Evolutionary conservation across 2,329 filamentous ascomycete species (phyloP), one percentile per base, ranked within the genome.

Genomic region (Neonectria neomacrospora): DNA sequence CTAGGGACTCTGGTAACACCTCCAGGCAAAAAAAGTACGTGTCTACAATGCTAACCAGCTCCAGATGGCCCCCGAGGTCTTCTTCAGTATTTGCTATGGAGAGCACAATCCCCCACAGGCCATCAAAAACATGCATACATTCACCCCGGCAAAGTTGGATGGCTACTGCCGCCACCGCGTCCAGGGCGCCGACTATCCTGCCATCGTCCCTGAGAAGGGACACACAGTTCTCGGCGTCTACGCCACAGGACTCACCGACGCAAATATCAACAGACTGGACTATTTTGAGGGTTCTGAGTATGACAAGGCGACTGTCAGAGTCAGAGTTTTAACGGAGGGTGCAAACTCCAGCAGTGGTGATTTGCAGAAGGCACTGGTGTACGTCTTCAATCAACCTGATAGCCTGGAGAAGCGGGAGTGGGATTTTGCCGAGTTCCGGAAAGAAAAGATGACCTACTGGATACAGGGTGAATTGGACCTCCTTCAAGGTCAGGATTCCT

Each of bases 371-470:
- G 85, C 89, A 3, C 81, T 85, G 54, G 88, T 88, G 12, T 94
- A 94, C 75, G 84, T 94, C 5, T 94, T 86, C 78, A 80, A 82
- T 47, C 66, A 80, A 1, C 76, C 80, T 16, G 68, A 77, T 0
- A 39, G 73, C 0, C 79, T 98, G 18, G 93, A 97, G 77, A 82
- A 86, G 32, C 78, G 81, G 22, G 94, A 97, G 77, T 98, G 95
- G 95, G 92, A 97, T 76, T 96, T 94, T 80, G 88, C 90, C 51
- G 88, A 91, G 66, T 98, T 97, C 75, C 88, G 90, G 65, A 83
- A 84, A 71, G 90, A 96, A 65, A 97, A 94, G 81, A 80, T 88
- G 80, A 75, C 75, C 58, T 61, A 73, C 3, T 89, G 86, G 86
- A 83, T 84, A 5, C 77, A 85, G n/a, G 81, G 80, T 30, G 82